phyloP scores from a whole-genome alignment of 805 yeast species.

The Candida coleopterorum region DNA sequence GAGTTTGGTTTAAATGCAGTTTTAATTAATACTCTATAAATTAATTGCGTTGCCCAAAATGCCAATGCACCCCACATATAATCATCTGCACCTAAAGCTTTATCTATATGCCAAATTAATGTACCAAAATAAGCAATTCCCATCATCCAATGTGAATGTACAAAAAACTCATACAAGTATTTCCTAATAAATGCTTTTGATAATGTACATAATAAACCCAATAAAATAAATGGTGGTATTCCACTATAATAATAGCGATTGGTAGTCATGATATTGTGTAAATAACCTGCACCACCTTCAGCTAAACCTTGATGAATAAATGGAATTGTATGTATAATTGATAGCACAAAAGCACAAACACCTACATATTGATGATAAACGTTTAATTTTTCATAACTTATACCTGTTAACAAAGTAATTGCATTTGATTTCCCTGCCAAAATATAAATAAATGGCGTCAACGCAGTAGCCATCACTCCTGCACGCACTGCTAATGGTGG shows the following conservation, averaged over 20 bases:
- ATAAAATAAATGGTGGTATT: conserved; percentile 43
- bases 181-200: conserved; percentile 40
- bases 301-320: conserved; percentile 38
- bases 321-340: conserved; percentile 48
- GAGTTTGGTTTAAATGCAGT: conserved; percentile 43
- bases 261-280: conserved; percentile 13
- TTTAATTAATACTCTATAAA: conserved; percentile 43
- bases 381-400: conserved; percentile 52
- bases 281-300: conserved; percentile 45
- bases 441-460: conserved; percentile 47
- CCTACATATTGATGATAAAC: conserved; percentile 47
- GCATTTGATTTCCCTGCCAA: conserved; percentile 51
- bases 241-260: conserved; percentile 34
- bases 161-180: conserved; percentile 42
- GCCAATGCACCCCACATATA: conserved; percentile 49
- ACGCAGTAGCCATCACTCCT: conserved; percentile 46
- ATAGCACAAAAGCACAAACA: conserved; percentile 36
- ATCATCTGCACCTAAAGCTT: conserved; percentile 28
- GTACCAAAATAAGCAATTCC: conserved; percentile 47
- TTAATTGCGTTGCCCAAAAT: conserved; percentile 46
- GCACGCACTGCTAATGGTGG: conserved; percentile 56
- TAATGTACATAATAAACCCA: conserved; percentile 39
- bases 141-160: conserved; percentile 49
- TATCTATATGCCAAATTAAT: conserved; percentile 41
- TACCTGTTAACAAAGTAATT: conserved; percentile 46